Evolutionary conservation across 179 eudicot genomes (phyloP).

Genomic region (Heliamphora pulchella): DNA sequence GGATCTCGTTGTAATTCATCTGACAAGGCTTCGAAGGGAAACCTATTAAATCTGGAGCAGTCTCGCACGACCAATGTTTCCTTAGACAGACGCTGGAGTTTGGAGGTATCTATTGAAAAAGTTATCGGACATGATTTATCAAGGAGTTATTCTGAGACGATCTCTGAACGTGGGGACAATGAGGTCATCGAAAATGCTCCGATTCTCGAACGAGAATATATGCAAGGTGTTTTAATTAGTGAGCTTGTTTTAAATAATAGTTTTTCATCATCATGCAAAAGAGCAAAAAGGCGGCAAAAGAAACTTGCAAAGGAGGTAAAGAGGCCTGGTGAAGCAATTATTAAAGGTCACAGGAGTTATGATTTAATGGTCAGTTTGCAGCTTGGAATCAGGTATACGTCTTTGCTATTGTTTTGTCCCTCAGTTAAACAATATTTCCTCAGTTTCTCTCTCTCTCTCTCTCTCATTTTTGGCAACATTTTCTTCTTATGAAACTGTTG

Average conservation of each 20-base stretch:
- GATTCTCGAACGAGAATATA: conserved; percentile 84
- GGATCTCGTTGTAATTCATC: conserved; percentile 36
- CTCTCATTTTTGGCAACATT: neutral
- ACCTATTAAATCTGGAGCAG: conserved; percentile 40
- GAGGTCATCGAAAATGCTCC: conserved; percentile 40
- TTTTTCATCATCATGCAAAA: conserved; percentile 59
- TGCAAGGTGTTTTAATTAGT: conserved; percentile 94
- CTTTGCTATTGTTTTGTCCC: neutral
- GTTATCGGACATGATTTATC: conserved; percentile 51
- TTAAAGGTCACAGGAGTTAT: conserved; percentile 97
- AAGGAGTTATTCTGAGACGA: conserved; percentile 36
- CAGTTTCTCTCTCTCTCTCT: neutral
- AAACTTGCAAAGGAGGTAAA: conserved; percentile 71
- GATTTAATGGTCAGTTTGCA: conserved; percentile 97
- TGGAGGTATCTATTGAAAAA: conserved; percentile 86
- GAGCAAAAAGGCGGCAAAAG: conserved; percentile 58
- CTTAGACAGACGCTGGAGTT: conserved; percentile 80
- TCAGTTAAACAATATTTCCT: neutral
- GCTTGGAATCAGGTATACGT: conserved; percentile 82
- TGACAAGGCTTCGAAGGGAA: conserved; percentile 42
- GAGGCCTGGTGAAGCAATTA: conserved; percentile 88
- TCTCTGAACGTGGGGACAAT: conserved; percentile 42
- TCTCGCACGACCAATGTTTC: conserved; percentile 48
- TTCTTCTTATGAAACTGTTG: neutral
- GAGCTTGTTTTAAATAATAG: conserved; percentile 64